Conservation (phyloP, 148 eudicot species). For the Chenopodium album region DNA sequence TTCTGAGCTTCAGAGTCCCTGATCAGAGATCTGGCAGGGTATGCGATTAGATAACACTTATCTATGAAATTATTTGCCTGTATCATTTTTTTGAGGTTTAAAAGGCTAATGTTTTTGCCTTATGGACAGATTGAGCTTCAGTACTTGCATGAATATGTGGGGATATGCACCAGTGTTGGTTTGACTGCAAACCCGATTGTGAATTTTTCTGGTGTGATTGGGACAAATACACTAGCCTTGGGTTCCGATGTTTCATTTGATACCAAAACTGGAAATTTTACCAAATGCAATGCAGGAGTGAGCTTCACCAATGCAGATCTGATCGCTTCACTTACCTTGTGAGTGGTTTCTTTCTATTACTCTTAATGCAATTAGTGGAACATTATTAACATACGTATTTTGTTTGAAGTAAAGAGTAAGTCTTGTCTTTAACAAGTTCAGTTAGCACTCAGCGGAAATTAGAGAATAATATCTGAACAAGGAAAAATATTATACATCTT, state of each 20-base stretch:
- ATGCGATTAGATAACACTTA: background rate
- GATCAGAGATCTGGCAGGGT: constrained; percentile 76
- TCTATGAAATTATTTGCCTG: background rate
- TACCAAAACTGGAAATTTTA: constrained; percentile 43
- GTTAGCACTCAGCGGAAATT: background rate
- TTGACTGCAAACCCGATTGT: constrained; percentile 62
- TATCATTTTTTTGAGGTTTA: background rate
- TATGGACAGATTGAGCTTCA: constrained; percentile 56
- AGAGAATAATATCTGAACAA: background rate
- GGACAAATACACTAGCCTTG: constrained; percentile 42
- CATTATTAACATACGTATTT: background rate
- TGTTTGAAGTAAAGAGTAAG: background rate
- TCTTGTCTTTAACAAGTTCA: background rate
- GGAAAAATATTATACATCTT: background rate
- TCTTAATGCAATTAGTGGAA: background rate
- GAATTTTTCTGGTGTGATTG: constrained; percentile 59
- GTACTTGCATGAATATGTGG: constrained; percentile 70
- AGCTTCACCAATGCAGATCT: constrained; percentile 54
- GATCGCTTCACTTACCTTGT: constrained; percentile 58
- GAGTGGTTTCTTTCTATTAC: constrained; percentile 28
- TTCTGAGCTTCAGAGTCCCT: constrained; percentile 55
- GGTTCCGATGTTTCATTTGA: constrained; percentile 67
- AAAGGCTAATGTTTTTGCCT: background rate
- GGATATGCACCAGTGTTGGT: constrained; percentile 56
- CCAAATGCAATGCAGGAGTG: constrained; percentile 63